Percentiles rank a stretch among this genome's conserved stretches.
phyloP scores from a whole-genome alignment of 148 eudicot species.

The Camellia granthamiana region DNA sequence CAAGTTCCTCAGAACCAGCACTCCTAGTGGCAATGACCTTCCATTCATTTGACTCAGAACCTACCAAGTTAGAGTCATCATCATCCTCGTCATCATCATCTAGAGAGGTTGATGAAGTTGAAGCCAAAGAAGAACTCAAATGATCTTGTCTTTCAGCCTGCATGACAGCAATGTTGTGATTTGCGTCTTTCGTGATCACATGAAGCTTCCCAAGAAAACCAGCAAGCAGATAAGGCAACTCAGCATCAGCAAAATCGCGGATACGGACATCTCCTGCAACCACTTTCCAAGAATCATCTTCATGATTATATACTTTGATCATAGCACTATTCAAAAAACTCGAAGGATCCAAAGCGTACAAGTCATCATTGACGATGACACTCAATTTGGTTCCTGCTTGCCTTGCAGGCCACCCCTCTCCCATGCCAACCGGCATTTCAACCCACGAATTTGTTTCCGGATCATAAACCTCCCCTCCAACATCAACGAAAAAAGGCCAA shows the following conservation, averaged over 20 bases:
- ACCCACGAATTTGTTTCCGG: conserved; percentile 80
- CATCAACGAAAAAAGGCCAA: conserved; percentile 99
- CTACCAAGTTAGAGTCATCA: conserved; percentile 9
- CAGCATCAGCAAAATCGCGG: conserved; percentile 47
- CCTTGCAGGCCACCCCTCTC: conserved; percentile 99
- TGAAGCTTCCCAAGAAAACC: conserved; percentile 79
- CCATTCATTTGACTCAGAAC: conserved; percentile 46
- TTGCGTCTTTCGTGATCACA: conserved; percentile 73
- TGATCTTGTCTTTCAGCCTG: conserved; percentile 42
- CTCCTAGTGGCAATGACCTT: conserved; percentile 51
- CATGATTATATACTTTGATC: conserved; percentile 74
- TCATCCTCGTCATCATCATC: background rate
- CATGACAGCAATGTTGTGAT: conserved; percentile 54
- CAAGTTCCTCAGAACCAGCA: conserved; percentile 64
- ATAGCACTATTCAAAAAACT: conserved; percentile 63
- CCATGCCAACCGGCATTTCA: conserved; percentile 99
- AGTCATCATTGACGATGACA: conserved; percentile 64
- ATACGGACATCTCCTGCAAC: conserved; percentile 55
- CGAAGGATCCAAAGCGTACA: conserved; percentile 84
- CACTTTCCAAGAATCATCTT: conserved; percentile 76
- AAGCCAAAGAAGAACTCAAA: conserved; percentile 22
- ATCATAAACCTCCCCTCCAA: conserved; percentile 94
- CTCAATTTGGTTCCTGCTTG: conserved; percentile 95
- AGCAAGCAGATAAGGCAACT: conserved; percentile 84
- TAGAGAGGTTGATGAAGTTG: conserved; percentile 21